Evolutionary conservation across 306 rosid genomes (phyloP).

Genomic region (Ormosia emarginata): DNA sequence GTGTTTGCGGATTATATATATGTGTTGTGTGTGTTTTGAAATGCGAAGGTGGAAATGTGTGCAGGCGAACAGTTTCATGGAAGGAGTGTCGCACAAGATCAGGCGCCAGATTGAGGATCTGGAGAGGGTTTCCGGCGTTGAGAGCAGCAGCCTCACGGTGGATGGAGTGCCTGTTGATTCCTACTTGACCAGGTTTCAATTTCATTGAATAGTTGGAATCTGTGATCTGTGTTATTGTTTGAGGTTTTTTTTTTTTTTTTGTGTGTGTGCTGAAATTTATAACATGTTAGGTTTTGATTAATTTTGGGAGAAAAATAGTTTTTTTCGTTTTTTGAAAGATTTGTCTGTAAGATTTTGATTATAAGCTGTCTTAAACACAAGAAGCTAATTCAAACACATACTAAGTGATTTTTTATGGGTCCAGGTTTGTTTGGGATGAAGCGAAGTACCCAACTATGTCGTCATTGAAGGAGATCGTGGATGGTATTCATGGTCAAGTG

Average conservation of each 20-base stretch:
- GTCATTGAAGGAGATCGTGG: conserved; percentile 63
- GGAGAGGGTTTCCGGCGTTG: conserved; percentile 55
- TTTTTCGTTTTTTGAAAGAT: not conserved
- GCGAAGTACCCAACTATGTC: conserved; percentile 85
- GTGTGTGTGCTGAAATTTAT: not conserved
- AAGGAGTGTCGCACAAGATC: conserved; percentile 79
- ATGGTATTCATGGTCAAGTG: conserved; percentile 67
- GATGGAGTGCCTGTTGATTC: conserved; percentile 98
- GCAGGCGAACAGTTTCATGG: conserved; percentile 79
- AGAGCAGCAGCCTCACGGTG: conserved; percentile 63
- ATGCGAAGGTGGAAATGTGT: not conserved
- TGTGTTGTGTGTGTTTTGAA: not conserved
- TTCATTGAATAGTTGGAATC: not conserved
- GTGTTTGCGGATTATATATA: not conserved
- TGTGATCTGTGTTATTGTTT: conserved; percentile 4
- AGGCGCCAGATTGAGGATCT: conserved; percentile 79
- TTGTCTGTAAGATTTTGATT: not conserved
- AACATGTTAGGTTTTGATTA: no score
- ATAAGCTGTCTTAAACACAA: no score
- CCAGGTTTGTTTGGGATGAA: conserved; percentile 88
- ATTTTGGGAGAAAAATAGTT: no score
- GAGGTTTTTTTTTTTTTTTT: not conserved
- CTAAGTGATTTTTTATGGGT: not conserved
- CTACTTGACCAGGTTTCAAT: conserved; percentile 66
- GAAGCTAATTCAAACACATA: no score